These are phyloP conservation scores for Trichosanthes cucumerina DNA, from an alignment of 306 rosid species.

Conservation along the genomic window DNA sequence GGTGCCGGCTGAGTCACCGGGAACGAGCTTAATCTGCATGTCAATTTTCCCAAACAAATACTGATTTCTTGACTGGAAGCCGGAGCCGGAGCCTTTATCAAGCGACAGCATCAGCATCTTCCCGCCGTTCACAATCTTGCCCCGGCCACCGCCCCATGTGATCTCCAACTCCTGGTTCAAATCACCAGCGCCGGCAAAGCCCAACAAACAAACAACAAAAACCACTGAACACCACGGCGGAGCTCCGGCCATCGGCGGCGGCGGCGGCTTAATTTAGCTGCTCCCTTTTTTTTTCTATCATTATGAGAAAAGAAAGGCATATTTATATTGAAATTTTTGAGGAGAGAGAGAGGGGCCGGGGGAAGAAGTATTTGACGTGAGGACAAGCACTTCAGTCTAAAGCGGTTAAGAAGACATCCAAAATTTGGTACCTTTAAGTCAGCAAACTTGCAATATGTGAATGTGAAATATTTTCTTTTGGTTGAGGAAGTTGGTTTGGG, in stretches of 20 bases:
- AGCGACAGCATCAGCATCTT: conserved; percentile 46
- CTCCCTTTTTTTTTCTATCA: not conserved
- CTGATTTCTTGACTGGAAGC: conserved; percentile 43
- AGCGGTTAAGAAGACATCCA: not conserved
- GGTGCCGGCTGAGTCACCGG: conserved; percentile 66
- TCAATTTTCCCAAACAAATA: conserved; percentile 48
- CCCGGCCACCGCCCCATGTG: conserved; percentile 67
- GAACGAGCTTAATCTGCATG: conserved; percentile 57
- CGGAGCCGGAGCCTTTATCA: conserved; percentile 68
- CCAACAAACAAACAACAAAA: not conserved
- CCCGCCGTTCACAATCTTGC: conserved; percentile 26
- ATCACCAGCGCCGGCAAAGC: conserved; percentile 22
- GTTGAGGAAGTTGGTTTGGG: no score
- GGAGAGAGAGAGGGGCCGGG: not conserved
- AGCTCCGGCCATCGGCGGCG: not conserved
- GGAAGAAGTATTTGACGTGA: not conserved
- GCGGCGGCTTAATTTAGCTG: not conserved
- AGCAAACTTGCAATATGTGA: not conserved
- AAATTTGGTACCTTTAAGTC: not conserved
- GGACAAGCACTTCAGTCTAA: not conserved
- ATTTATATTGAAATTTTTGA: not conserved
- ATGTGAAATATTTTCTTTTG: no score
- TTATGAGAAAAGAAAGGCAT: not conserved
- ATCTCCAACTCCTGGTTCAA: conserved; percentile 41
- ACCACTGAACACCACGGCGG: not conserved